phyloP scores from a whole-genome alignment of 805 yeast genomes.

The Cyberlindnera maclurae region DNA sequence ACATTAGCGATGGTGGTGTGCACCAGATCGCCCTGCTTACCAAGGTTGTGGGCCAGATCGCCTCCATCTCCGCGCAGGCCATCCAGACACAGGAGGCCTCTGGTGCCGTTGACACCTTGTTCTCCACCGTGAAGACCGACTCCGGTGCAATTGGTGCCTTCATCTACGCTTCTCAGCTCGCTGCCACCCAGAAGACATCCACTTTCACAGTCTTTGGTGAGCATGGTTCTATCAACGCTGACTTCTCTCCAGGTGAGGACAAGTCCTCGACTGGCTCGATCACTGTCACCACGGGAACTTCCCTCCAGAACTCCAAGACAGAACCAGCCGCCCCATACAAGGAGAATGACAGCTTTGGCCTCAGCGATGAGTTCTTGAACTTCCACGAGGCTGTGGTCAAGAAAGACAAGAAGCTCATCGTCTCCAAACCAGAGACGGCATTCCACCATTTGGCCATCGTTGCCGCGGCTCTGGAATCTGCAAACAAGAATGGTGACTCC shows the following conservation, averaged over 20 bases:
- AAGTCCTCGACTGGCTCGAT: constrained; percentile 16
- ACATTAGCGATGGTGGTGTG: constrained; percentile 91
- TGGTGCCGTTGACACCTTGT: constrained; percentile 78
- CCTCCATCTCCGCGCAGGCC: constrained; percentile 66
- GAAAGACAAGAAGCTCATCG: constrained; percentile 52
- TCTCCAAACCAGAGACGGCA: constrained; percentile 64
- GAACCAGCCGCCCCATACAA: constrained; percentile 23
- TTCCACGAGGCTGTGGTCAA: constrained; percentile 52
- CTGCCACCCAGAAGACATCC: constrained; percentile 67
- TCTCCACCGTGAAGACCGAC: constrained; percentile 69
- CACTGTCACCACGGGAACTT: constrained; percentile 28
- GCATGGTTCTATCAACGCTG: constrained; percentile 66
- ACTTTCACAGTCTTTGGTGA: constrained; percentile 69
- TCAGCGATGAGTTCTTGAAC: constrained; percentile 45
- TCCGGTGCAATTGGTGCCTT: constrained; percentile 55
- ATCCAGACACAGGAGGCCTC: constrained; percentile 68
- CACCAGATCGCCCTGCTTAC: constrained; percentile 88
- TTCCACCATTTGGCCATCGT: constrained; percentile 91
- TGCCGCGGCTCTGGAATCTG: constrained; percentile 76
- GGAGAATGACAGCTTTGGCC: constrained; percentile 46
- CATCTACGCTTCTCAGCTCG: constrained; percentile 39
- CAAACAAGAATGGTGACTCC: constrained; percentile 43
- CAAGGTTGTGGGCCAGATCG: constrained; percentile 70
- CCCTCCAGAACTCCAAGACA: constrained; percentile 17
- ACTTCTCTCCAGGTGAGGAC: constrained; percentile 43